Evolutionary conservation across 345 rosid species (phyloP).

Genomic region (Salix arbutifolia): DNA sequence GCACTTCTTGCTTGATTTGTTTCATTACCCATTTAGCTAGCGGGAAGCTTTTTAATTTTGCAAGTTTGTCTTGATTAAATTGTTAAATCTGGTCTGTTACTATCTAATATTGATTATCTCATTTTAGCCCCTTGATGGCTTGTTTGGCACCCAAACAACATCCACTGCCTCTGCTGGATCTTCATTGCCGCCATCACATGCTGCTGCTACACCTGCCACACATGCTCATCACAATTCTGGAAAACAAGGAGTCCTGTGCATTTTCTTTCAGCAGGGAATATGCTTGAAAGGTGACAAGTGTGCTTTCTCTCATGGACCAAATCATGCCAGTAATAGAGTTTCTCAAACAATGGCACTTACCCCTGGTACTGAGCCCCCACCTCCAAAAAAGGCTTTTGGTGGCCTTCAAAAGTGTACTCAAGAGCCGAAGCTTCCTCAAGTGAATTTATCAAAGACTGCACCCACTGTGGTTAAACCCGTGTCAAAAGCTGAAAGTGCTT

Average conservation of each 20-base stretch:
- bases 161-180: conserved; percentile 42
- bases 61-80: neutral
- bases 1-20: neutral
- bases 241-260: conserved; percentile 71
- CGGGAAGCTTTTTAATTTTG: neutral
- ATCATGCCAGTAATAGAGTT: conserved; percentile 35
- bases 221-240: conserved; percentile 33
- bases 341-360: conserved; percentile 31
- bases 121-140: conserved; percentile 83
- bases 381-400: conserved; percentile 33
- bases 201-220: conserved; percentile 14
- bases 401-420: conserved; percentile 35
- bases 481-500: conserved; percentile 28
- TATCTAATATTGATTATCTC: conserved; percentile 11
- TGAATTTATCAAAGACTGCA: conserved; percentile 28
- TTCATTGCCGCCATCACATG: conserved; percentile 29
- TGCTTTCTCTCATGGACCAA: conserved; percentile 67
- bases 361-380: conserved; percentile 30
- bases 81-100: neutral
- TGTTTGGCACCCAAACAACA: conserved; percentile 60
- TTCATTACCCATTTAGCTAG: neutral
- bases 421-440: conserved; percentile 31
- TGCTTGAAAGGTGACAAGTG: conserved; percentile 88
- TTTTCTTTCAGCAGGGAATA: conserved; percentile 75
- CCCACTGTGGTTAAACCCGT: conserved; percentile 32